Evolutionary conservation across 495 filamentous ascomycete genomes (phyloP), one percentile per base, ranked within the genome.

Genomic region (Aeminium ludgeri): DNA sequence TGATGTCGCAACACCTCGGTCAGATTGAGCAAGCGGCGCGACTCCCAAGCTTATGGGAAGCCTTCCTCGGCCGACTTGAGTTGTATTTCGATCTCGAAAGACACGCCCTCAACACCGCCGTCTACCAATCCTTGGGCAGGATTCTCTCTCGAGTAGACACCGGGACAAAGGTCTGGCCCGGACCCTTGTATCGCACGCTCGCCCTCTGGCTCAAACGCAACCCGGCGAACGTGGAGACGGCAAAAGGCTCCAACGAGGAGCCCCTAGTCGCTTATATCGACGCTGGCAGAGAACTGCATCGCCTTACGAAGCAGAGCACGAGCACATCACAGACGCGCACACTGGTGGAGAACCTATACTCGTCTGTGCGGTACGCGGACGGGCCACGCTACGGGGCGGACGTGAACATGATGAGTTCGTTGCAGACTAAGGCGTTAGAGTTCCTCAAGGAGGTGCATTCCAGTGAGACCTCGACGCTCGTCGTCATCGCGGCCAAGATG

Each of bases 371-470:
- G 62, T 80, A 61, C 54, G 89, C 85, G 3, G 75, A 82, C 18
- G 70, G 72, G n/a, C 70, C 78, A 1, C 62, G 71, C 12, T 94
- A 94, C 52, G 76, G 80, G 27, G 74, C 73, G 27, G 89, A 95
- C 59, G 65, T 85, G n/a, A 86, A 94, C 38, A 75, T 74, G 41
- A 67, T 81, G 44, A 94, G 86, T 1, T 68, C 73, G 7, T 57
- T 97, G 6, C 89, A 97, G 54, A 69, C 59, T 10, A 65, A 78
- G 48, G 74, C 87, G 12, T 59, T 89, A 11, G 75, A 83, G 17
- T 76, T 72, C 30, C 62, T 91, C 30, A 78, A 76, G 49, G 67
- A 70, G 30, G 68, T 94, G 12, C 76, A 78, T 20, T 72, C 70
- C 1, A 80, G 87, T 1, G 76, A 78, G 0, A 75, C 86, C 16